Evolutionary conservation across 805 yeast genomes (phyloP).

Genomic region (Lipomyces spencermartinsiae): DNA sequence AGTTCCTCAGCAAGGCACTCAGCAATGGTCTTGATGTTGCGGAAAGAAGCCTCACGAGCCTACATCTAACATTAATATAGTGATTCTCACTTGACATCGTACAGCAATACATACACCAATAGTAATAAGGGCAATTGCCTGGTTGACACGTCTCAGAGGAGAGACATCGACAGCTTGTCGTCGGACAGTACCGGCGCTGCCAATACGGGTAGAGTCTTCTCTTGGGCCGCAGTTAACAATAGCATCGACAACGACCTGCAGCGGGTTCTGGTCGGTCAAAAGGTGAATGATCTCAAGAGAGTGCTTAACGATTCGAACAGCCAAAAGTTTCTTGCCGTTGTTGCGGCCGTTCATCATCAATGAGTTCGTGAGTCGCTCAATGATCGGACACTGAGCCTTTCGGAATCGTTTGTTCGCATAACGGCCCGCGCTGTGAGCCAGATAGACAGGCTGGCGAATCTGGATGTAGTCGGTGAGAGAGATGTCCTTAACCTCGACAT

Average conservation of each 20-base stretch:
- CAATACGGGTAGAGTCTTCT: slow-evolving; percentile 99
- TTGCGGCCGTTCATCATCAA: slow-evolving; percentile 99
- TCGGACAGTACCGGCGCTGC: slow-evolving; percentile 99
- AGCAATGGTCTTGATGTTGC: slow-evolving; percentile 99
- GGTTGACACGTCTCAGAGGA: slow-evolving; percentile 99
- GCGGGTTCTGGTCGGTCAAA: slow-evolving; percentile 98
- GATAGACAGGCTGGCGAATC: slow-evolving; percentile 96
- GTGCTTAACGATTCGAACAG: slow-evolving; percentile 99
- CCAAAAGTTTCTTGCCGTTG: slow-evolving; percentile 99
- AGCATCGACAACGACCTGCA: slow-evolving; percentile 99
- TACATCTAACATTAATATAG: not conserved
- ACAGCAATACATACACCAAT: slow-evolving; percentile 66
- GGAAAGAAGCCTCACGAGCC: slow-evolving; percentile 98
- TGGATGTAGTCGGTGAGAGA: slow-evolving; percentile 98
- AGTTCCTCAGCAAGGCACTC: slow-evolving; percentile 99
- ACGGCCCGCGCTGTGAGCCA: slow-evolving; percentile 99
- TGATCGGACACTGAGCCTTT: slow-evolving; percentile 99
- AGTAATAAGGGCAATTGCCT: slow-evolving; percentile 96
- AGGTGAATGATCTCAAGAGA: slow-evolving; percentile 97
- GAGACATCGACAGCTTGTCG: slow-evolving; percentile 99
- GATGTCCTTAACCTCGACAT: slow-evolving; percentile 95
- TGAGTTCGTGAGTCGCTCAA: slow-evolving; percentile 99
- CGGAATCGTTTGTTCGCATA: slow-evolving; percentile 99
- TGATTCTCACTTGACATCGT: slow-evolving; percentile 44
- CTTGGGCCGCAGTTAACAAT: slow-evolving; percentile 99